Evolutionary conservation across 768 basidiomycete species (phyloP).

Genomic region (Lactifluus rugatus): DNA sequence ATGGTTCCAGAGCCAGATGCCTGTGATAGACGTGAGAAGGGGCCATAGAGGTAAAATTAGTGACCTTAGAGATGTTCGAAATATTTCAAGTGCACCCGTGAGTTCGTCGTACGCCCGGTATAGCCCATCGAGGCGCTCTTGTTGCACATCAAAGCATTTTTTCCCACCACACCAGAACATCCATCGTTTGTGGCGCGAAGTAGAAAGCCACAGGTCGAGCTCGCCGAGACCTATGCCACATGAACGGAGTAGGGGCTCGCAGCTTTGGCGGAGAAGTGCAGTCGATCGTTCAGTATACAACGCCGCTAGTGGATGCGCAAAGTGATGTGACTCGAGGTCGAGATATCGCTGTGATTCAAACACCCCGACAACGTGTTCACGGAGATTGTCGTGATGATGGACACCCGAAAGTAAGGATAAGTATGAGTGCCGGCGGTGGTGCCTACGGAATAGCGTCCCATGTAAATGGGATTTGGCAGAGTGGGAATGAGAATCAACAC

Average conservation of each 20-base stretch:
- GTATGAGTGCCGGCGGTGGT: slow-evolving; percentile 13
- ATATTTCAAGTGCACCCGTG: slow-evolving; percentile 32
- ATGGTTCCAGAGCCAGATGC: slow-evolving; percentile 51
- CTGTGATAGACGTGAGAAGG: slow-evolving; percentile 20
- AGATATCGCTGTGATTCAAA: slow-evolving; percentile 67
- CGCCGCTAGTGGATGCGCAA: slow-evolving; percentile 40
- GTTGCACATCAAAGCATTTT: slow-evolving; percentile 26
- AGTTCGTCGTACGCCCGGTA: slow-evolving; percentile 32
- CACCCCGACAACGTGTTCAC: slow-evolving; percentile 55
- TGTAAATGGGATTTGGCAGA: background rate
- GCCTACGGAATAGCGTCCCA: slow-evolving; percentile 2
- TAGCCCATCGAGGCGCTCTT: slow-evolving; percentile 31
- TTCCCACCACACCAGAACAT: slow-evolving; percentile 29
- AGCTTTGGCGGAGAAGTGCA: slow-evolving; percentile 41
- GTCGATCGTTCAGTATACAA: slow-evolving; percentile 35
- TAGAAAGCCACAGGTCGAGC: slow-evolving; percentile 42
- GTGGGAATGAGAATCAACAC: background rate
- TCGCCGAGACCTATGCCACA: slow-evolving; percentile 34
- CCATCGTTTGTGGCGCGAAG: slow-evolving; percentile 30
- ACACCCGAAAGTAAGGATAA: slow-evolving; percentile 12
- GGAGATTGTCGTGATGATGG: slow-evolving; percentile 14
- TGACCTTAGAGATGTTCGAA: slow-evolving; percentile 44
- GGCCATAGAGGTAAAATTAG: background rate
- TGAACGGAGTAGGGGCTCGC: slow-evolving; percentile 40
- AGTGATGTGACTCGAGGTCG: slow-evolving; percentile 49